phyloP scores from a whole-genome alignment of 148 eudicot genomes.

The Chenopodium formosanum region DNA sequence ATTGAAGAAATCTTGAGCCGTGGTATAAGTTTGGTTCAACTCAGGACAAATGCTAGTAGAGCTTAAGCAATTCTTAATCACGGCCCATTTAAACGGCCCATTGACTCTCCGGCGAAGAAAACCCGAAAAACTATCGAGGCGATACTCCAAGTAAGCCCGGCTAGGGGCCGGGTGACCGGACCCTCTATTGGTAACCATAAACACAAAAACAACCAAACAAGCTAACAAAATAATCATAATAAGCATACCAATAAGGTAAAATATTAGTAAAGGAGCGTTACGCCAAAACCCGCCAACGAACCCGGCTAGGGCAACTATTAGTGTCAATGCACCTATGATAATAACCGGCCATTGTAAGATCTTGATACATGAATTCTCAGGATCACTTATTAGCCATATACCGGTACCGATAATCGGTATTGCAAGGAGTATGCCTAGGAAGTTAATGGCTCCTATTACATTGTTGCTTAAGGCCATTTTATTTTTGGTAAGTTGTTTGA shows the following conservation, averaged over 20 bases:
- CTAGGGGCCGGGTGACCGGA: slow-evolving; percentile 72
- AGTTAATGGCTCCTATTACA: slow-evolving; percentile 70
- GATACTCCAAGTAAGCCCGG: slow-evolving; percentile 73
- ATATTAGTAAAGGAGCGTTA: slow-evolving; percentile 49
- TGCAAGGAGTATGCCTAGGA: slow-evolving; percentile 66
- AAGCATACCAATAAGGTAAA: slow-evolving; percentile 74
- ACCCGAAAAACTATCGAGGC: slow-evolving; percentile 65
- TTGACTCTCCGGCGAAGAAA: slow-evolving; percentile 59
- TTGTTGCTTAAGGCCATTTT: slow-evolving; percentile 81
- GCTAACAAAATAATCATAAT: slow-evolving; percentile 57
- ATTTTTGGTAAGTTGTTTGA: neutral
- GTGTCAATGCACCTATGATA: slow-evolving; percentile 59
- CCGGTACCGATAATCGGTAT: slow-evolving; percentile 78
- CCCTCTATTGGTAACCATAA: slow-evolving; percentile 69
- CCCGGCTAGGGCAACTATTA: slow-evolving; percentile 60
- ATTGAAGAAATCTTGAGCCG: slow-evolving; percentile 77
- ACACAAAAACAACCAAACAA: slow-evolving; percentile 58
- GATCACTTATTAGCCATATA: slow-evolving; percentile 65
- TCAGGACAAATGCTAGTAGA: slow-evolving; percentile 64
- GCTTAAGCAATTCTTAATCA: slow-evolving; percentile 65
- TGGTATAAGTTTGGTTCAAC: slow-evolving; percentile 64
- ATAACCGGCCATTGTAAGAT: slow-evolving; percentile 86
- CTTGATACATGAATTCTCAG: slow-evolving; percentile 64
- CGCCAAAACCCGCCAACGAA: slow-evolving; percentile 79
- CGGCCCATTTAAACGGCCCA: slow-evolving; percentile 72